Evolutionary conservation across 129 eudicot genomes (phyloP).

Genomic region (Escallonia herrerae): DNA sequence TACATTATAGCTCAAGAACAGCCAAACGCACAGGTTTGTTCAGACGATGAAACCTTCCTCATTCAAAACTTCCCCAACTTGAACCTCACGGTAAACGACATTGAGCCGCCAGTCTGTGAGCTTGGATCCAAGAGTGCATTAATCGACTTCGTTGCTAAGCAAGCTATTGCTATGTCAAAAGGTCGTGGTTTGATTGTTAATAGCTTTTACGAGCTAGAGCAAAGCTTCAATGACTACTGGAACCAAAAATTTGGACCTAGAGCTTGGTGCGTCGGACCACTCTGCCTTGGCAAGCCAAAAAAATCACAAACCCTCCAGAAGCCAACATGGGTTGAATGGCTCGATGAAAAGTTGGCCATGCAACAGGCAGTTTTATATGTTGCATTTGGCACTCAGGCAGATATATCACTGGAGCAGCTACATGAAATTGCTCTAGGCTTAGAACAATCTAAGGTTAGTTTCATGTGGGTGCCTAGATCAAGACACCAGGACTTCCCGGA

Average conservation of each 20-base stretch:
- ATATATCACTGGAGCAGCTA: constrained; percentile 31
- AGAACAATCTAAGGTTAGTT: constrained; percentile 34
- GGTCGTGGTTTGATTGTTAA: constrained; percentile 53
- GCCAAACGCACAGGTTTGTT: constrained; percentile 26
- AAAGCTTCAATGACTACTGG: constrained; percentile 33
- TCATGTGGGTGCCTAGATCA: constrained; percentile 44
- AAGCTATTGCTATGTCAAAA: constrained; percentile 6
- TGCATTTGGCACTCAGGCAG: constrained; percentile 65
- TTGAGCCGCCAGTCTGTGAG: constrained; percentile 31
- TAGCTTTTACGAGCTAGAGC: constrained; percentile 50
- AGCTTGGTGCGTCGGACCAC: constrained; percentile 46
- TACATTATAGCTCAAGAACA: constrained; percentile 15
- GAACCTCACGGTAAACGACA: constrained; percentile 40
- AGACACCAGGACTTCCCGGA: constrained; percentile 11
- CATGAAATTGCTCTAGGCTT: constrained; percentile 44
- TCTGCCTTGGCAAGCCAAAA: constrained; percentile 29
- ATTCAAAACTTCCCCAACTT: constrained; percentile 29
- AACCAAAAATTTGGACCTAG: constrained; percentile 27
- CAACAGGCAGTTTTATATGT: constrained; percentile 44
- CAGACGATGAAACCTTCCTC: constrained; percentile 25
- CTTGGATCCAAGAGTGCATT: constrained; percentile 22
- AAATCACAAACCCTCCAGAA: constrained; percentile 1
- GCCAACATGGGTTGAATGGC: constrained; percentile 33
- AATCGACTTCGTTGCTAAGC: constrained; percentile 23
- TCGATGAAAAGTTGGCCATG: constrained; percentile 26